Evolutionary conservation across 1,284 basidiomycete genomes (phyloP).

Genomic region (Exsudoporus floridanus): DNA sequence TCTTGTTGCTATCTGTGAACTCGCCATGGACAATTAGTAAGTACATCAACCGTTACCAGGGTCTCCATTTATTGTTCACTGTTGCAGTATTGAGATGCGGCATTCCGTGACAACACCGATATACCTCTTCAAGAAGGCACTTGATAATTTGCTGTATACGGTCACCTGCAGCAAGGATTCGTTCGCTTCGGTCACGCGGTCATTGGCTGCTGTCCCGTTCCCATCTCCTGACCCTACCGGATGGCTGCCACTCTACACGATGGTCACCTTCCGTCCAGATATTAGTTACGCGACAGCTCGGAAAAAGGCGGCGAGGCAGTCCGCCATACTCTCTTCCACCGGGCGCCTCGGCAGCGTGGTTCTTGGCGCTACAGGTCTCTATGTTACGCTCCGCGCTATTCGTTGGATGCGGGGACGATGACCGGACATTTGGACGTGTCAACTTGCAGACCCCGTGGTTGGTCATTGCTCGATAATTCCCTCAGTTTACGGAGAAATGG

Average conservation of each 20-base stretch:
- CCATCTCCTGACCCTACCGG: conserved; percentile 56
- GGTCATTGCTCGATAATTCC: conserved; percentile 7
- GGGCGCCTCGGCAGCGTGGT: conserved; percentile 48
- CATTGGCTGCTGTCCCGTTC: conserved; percentile 52
- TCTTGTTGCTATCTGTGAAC: conserved; percentile 84
- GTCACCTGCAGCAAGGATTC: conserved; percentile 51
- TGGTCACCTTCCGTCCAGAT: conserved; percentile 97
- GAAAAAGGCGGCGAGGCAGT: conserved; percentile 62
- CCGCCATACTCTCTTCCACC: conserved; percentile 44
- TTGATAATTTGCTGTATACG: conserved; percentile 77
- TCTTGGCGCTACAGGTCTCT: conserved; percentile 45
- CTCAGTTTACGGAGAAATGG: conserved; percentile 14
- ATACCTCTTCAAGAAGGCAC: conserved; percentile 78
- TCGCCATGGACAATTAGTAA: conserved; percentile 96
- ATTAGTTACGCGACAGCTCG: conserved; percentile 81
- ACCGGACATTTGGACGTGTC: conserved; percentile 19
- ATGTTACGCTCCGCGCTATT: conserved; percentile 40
- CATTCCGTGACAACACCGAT: conserved; percentile 82
- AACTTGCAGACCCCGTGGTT: conserved; percentile 34
- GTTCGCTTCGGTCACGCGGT: conserved; percentile 41
- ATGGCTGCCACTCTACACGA: conserved; percentile 93
- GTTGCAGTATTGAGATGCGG: conserved; percentile 85
- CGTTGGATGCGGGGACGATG: conserved; percentile 36
- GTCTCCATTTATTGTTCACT: conserved; percentile 22
- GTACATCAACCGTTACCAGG: conserved; percentile 38